Percentiles rank a stretch among this genome's conserved stretches.
Conservation (phyloP, 805 yeast genomes). For the Kuraishia hungarica region DNA sequence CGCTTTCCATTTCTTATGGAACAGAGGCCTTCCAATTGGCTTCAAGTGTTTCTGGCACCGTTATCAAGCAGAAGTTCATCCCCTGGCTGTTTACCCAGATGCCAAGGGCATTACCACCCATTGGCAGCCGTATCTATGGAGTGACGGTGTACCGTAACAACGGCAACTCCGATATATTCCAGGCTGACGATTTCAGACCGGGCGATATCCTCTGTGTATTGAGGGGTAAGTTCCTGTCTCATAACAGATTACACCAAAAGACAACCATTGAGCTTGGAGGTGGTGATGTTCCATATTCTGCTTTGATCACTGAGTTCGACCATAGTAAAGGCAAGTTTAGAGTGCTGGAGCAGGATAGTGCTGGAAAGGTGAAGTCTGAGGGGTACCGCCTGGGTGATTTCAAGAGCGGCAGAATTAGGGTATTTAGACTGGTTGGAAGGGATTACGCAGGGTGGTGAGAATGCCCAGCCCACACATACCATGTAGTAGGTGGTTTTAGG, state of each 20-base stretch:
- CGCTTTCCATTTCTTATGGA: slow-evolving; percentile 44
- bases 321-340: slow-evolving; percentile 58
- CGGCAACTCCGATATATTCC: slow-evolving; percentile 39
- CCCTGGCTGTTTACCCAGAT: slow-evolving; percentile 26
- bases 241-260: slow-evolving; percentile 46
- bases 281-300: slow-evolving; percentile 42
- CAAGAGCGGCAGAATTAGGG: slow-evolving; percentile 70
- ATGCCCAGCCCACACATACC: no score
- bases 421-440: slow-evolving; percentile 72
- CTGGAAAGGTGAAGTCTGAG: slow-evolving; percentile 47
- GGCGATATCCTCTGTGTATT: slow-evolving; percentile 81
- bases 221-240: slow-evolving; percentile 66
- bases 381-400: slow-evolving; percentile 65
- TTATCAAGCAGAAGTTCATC: slow-evolving; percentile 24
- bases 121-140: slow-evolving; percentile 68
- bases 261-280: slow-evolving; percentile 49
- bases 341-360: slow-evolving; percentile 48
- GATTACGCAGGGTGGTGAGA: slow-evolving; percentile 71
- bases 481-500: no score
- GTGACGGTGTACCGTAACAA: slow-evolving; percentile 55
- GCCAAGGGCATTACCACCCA: slow-evolving; percentile 28
- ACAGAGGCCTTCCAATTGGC: slow-evolving; percentile 38
- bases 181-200: slow-evolving; percentile 55
- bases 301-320: slow-evolving; percentile 69
- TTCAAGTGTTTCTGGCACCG: slow-evolving; percentile 24